phyloP scores from a whole-genome alignment of 106 monocot genomes.

The Vanilla planifolia region DNA sequence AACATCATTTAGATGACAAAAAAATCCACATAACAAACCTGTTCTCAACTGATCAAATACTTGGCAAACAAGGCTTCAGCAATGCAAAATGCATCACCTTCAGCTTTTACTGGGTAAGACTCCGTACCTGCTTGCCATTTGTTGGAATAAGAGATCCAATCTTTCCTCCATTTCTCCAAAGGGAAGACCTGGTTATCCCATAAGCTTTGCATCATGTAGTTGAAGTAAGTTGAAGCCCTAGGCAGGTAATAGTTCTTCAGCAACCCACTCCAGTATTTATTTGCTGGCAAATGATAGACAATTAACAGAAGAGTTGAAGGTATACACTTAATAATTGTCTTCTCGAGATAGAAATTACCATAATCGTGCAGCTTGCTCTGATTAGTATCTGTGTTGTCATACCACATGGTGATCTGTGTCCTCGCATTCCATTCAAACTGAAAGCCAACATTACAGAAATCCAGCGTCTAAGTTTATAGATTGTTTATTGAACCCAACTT shows the following conservation, averaged over 20 bases:
- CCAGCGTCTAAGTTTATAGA: too few relatives aligned
- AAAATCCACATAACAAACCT: too few relatives aligned
- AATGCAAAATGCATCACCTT: constrained; percentile 66
- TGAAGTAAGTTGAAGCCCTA: constrained; percentile 81
- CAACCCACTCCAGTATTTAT: constrained; percentile 94
- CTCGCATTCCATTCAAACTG: constrained; percentile 99
- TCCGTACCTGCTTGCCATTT: constrained; percentile 70
- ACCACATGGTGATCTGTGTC: constrained; percentile 98
- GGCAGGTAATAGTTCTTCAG: constrained; percentile 79
- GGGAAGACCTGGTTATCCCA: constrained; percentile 37
- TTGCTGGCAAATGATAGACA: constrained; percentile 34
- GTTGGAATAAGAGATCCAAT: constrained; percentile 94
- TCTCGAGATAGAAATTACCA: constrained; percentile 43
- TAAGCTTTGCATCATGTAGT: constrained; percentile 48
- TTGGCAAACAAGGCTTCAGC: constrained; percentile 59
- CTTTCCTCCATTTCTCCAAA: constrained; percentile 64
- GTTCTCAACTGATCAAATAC: constrained; percentile 53
- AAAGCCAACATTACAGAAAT: not conserved
- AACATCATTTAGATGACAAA: too few relatives aligned
- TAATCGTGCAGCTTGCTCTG: constrained; percentile 97
- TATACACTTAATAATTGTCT: not conserved
- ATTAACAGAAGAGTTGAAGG: constrained; percentile 1
- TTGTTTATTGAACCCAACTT: too few relatives aligned
- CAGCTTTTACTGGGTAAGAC: constrained; percentile 53
- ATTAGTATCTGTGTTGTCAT: constrained; percentile 67